Conservation (phyloP, 1,284 basidiomycete genomes). For the Tylopilus orsonianus region DNA sequence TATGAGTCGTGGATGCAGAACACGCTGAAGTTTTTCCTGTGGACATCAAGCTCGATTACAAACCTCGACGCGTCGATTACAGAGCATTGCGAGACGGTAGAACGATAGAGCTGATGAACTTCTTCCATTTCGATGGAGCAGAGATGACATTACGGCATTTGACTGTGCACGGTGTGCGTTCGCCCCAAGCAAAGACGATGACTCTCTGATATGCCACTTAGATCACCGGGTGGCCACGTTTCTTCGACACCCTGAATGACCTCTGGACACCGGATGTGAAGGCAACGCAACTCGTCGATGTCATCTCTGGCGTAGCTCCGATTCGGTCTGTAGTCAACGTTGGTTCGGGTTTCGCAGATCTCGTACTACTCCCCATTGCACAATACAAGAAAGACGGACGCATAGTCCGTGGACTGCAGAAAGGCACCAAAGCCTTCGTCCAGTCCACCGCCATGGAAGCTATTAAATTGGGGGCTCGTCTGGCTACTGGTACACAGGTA, state of each 20-base stretch:
- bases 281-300: conserved; percentile 95
- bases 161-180: conserved; percentile 82
- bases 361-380: conserved; percentile 93
- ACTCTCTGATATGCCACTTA: conserved; percentile 34
- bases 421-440: conserved; percentile 89
- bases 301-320: conserved; percentile 95
- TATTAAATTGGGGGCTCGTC: conserved; percentile 89
- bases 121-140: conserved; percentile 99
- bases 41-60: conserved; percentile 95
- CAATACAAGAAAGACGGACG: conserved; percentile 97
- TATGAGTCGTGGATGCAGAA: conserved; percentile 46
- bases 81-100: conserved; percentile 86
- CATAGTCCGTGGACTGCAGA: conserved; percentile 91
- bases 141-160: conserved; percentile 97
- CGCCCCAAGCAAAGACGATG: background rate
- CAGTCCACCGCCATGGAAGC: conserved; percentile 93
- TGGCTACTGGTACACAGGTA: conserved; percentile 97
- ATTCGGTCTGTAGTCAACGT: conserved; percentile 96
- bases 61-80: conserved; percentile 96
- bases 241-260: conserved; percentile 92
- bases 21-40: conserved; percentile 89
- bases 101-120: conserved; percentile 98
- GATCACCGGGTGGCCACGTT: conserved; percentile 86
- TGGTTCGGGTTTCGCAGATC: conserved; percentile 93
- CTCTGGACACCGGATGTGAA: conserved; percentile 99